Conservation (phyloP, 2,329 filamentous ascomycete genomes). For the Sporothrix protearum region DNA sequence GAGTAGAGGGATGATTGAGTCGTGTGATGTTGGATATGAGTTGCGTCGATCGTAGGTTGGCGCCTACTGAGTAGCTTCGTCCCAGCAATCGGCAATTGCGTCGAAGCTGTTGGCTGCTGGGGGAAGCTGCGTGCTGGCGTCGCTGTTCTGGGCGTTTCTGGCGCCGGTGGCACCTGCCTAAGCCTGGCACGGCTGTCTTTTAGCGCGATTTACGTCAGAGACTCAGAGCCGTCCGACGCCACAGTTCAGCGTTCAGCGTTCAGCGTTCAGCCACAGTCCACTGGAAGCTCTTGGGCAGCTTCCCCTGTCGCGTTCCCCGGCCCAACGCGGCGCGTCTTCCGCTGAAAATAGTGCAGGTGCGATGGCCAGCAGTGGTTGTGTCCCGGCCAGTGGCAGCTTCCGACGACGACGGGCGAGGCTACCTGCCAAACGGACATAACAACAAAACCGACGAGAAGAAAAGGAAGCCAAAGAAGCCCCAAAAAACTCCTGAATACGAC, state of each 20-base stretch:
- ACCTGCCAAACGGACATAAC: not conserved
- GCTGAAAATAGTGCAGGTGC: not conserved
- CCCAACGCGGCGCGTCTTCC: constrained; percentile 23
- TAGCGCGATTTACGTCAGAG: constrained; percentile 9
- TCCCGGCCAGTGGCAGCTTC: constrained; percentile 18
- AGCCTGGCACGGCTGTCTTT: constrained; percentile 15
- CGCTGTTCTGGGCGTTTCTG: not conserved
- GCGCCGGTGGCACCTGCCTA: constrained; percentile 19
- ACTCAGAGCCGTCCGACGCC: constrained; percentile 7
- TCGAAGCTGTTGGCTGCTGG: constrained; percentile 16
- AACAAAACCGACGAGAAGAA: not conserved
- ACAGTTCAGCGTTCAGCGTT: no score
- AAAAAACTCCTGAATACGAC: no score
- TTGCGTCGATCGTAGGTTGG: not conserved
- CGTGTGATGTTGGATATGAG: not conserved
- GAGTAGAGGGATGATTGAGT: not conserved
- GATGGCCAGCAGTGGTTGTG: not conserved
- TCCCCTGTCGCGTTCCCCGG: constrained; percentile 20
- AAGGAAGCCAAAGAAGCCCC: no score
- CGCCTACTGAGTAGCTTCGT: not conserved
- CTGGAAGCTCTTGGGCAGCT: not conserved
- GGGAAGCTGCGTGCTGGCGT: not conserved
- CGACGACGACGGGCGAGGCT: not conserved
- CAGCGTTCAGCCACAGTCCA: constrained; percentile 21
- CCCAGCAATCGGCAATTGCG: constrained; percentile 9